These are phyloP conservation scores for Dryadomyces quercus-mongolicae DNA, from an alignment of 2,329 filamentous ascomycete genomes.

Conservation along the genomic window DNA sequence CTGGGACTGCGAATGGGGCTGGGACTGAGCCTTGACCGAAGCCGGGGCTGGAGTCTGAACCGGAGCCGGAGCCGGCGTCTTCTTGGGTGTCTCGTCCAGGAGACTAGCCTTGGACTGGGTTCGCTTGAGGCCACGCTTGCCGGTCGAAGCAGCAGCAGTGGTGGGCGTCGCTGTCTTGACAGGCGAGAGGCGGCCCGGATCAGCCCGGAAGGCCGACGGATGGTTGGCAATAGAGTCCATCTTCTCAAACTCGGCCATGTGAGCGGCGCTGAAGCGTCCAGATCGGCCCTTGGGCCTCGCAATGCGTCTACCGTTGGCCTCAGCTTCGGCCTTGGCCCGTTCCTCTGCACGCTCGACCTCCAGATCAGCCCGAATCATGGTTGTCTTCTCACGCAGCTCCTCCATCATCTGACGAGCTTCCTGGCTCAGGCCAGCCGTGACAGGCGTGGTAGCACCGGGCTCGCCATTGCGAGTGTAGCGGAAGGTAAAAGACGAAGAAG, in stretches of 20 bases:
- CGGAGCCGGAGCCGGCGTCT: neutral
- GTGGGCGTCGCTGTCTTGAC: slow-evolving; percentile 16
- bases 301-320: slow-evolving; percentile 43
- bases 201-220: slow-evolving; percentile 61
- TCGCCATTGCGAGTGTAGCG: slow-evolving; percentile 34
- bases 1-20: neutral
- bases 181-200: slow-evolving; percentile 40
- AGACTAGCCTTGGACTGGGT: slow-evolving; percentile 47
- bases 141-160: neutral
- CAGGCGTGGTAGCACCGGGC: slow-evolving; percentile 14
- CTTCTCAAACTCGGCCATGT: slow-evolving; percentile 85
- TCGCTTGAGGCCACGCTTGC: slow-evolving; percentile 34
- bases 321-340: slow-evolving; percentile 31
- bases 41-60: slow-evolving; percentile 2
- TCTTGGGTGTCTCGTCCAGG: slow-evolving; percentile 41
- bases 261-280: slow-evolving; percentile 69
- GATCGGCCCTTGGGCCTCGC: slow-evolving; percentile 69
- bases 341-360: slow-evolving; percentile 48
- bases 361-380: slow-evolving; percentile 58
- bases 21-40: slow-evolving; percentile 4
- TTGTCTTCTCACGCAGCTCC: slow-evolving; percentile 60
- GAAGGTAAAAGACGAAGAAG: slow-evolving; percentile 51
- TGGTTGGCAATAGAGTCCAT: slow-evolving; percentile 94
- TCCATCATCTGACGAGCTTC: slow-evolving; percentile 50
- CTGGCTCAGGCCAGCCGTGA: slow-evolving; percentile 42